phyloP scores from a whole-genome alignment of 768 basidiomycete species.

The Mycena galericulata region DNA sequence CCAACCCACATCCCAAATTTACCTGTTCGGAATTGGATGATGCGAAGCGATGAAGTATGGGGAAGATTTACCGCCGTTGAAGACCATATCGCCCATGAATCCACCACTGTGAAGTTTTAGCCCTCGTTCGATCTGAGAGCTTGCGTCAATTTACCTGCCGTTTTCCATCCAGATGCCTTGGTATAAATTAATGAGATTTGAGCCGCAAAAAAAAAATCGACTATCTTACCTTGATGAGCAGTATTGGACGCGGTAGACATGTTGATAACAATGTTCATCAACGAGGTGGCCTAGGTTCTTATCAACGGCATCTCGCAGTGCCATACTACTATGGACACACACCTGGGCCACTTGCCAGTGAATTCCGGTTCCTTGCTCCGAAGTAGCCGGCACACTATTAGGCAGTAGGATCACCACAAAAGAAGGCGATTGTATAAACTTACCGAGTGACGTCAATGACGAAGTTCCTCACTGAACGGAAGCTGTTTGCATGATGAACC shows the following conservation, averaged over 20 bases:
- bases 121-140: background rate
- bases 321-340: too few relatives aligned
- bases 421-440: constrained; percentile 15
- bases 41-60: background rate
- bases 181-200: background rate
- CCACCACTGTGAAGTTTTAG: constrained; percentile 53
- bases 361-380: constrained; percentile 69
- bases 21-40: constrained; percentile 60
- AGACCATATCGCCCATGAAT: constrained; percentile 65
- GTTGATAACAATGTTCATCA: constrained; percentile 78
- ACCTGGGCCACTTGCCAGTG: constrained; percentile 87
- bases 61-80: constrained; percentile 62
- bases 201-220: background rate
- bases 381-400: constrained; percentile 57
- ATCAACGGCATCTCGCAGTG: too few relatives aligned
- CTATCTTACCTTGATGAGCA: constrained; percentile 75
- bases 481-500: constrained; percentile 50
- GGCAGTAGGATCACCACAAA: constrained; percentile 22
- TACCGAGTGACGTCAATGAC: constrained; percentile 73
- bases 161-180: constrained; percentile 81
- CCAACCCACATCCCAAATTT: constrained; percentile 82
- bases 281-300: constrained; percentile 71
- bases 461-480: constrained; percentile 79
- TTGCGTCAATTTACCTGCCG: constrained; percentile 63
- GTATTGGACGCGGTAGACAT: constrained; percentile 76